These are phyloP conservation scores for Thermochaetoides thermophila DNA, from an alignment of 495 filamentous ascomycete species.

Conservation along the genomic window DNA sequence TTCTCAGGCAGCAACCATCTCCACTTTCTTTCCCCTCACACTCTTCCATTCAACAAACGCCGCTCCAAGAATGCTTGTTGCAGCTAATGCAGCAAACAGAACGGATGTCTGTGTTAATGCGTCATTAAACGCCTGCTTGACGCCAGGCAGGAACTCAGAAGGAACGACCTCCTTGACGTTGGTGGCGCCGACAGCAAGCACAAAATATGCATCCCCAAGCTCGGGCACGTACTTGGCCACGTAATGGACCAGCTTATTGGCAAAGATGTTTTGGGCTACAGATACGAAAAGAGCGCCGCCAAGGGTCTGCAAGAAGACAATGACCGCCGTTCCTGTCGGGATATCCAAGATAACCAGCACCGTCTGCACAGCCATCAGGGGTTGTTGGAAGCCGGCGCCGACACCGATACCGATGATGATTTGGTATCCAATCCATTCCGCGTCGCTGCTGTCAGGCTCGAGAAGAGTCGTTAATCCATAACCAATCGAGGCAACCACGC, in stretches of 20 bases:
- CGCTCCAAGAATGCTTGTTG: slow-evolving; percentile 44
- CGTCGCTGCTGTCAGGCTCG: slow-evolving; percentile 32
- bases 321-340: slow-evolving; percentile 47
- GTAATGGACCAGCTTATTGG: slow-evolving; percentile 48
- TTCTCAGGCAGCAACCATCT: slow-evolving; percentile 37
- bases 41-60: slow-evolving; percentile 59
- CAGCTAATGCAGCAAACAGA: slow-evolving; percentile 49
- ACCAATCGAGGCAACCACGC: slow-evolving; percentile 48
- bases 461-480: slow-evolving; percentile 57
- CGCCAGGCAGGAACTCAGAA: slow-evolving; percentile 30
- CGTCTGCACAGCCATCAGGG: slow-evolving; percentile 54
- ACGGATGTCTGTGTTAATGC: slow-evolving; percentile 55
- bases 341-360: slow-evolving; percentile 47
- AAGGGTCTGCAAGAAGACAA: slow-evolving; percentile 59
- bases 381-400: slow-evolving; percentile 53
- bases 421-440: slow-evolving; percentile 67
- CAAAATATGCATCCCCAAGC: slow-evolving; percentile 27
- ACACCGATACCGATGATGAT: slow-evolving; percentile 53
- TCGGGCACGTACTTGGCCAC: slow-evolving; percentile 36
- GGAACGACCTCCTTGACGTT: slow-evolving; percentile 38
- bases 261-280: slow-evolving; percentile 65
- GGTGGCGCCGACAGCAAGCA: slow-evolving; percentile 54
- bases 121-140: slow-evolving; percentile 56
- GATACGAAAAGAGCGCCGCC: slow-evolving; percentile 62
- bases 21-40: slow-evolving; percentile 73